Evolutionary conservation across 257 asterid species (phyloP).

Genomic region (Solanum tarijense): DNA sequence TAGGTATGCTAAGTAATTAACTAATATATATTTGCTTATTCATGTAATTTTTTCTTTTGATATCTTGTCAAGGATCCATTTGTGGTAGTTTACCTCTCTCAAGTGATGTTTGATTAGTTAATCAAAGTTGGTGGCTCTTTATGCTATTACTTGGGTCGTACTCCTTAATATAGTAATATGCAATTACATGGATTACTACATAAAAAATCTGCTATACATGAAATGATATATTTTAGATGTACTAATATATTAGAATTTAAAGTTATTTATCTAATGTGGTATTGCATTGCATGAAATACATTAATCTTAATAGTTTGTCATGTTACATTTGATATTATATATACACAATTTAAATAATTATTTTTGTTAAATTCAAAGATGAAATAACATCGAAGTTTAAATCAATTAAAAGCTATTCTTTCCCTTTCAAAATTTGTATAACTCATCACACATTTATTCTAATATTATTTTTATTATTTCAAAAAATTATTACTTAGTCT

Average conservation of each 20-base stretch:
- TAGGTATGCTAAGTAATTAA: too few relatives aligned
- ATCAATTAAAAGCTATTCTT: neutral
- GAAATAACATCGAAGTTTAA: neutral
- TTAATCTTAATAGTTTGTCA: neutral
- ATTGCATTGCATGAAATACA: neutral
- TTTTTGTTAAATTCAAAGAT: neutral
- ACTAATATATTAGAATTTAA: too few relatives aligned
- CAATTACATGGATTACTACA: neutral
- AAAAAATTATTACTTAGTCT: too few relatives aligned
- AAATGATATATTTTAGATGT: neutral
- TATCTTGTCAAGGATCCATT: neutral
- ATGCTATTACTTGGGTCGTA: neutral
- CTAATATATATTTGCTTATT: too few relatives aligned
- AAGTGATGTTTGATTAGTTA: neutral
- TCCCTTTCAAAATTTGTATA: neutral
- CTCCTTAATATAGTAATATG: neutral
- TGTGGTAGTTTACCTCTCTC: neutral
- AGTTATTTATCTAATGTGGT: neutral
- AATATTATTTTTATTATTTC: too few relatives aligned
- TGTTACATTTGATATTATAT: neutral
- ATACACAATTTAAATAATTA: neutral
- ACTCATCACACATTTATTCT: neutral
- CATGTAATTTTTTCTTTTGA: too few relatives aligned
- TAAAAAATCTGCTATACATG: neutral
- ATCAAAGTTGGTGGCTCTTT: neutral